Conservation (phyloP, 176 grass and related monocot species). For the Oryza brachyantha region DNA sequence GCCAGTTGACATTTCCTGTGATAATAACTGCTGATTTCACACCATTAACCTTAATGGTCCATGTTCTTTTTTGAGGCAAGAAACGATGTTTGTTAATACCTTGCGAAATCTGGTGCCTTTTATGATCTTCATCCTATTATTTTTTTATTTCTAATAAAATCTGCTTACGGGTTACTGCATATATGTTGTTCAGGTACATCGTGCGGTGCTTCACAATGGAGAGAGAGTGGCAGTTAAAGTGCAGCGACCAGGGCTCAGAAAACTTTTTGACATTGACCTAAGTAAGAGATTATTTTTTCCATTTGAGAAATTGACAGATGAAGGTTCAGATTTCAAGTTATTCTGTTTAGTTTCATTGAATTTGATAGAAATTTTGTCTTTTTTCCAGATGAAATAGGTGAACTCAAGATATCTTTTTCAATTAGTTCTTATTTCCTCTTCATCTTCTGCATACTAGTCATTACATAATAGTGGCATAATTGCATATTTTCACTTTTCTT, state of each 20-base stretch:
- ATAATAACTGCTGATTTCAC: slow-evolving; percentile 13
- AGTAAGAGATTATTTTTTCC: slow-evolving; percentile 51
- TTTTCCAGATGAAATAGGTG: slow-evolving; percentile 6
- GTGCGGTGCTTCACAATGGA: slow-evolving; percentile 82
- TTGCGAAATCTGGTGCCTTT: not conserved
- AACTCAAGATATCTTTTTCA: not conserved
- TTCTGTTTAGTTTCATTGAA: slow-evolving; percentile 17
- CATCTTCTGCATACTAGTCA: too few relatives aligned
- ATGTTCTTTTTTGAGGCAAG: not conserved
- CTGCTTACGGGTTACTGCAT: not conserved
- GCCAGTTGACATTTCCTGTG: not conserved
- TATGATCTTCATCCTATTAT: slow-evolving; percentile 4
- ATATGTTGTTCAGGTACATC: slow-evolving; percentile 70
- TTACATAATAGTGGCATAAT: too few relatives aligned
- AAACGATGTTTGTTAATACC: not conserved
- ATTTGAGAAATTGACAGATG: not conserved
- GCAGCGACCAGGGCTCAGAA: slow-evolving; percentile 89
- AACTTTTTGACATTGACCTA: slow-evolving; percentile 97
- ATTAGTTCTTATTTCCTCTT: not conserved
- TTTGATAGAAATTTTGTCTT: not conserved
- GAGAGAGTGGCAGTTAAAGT: slow-evolving; percentile 93
- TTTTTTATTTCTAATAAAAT: not conserved
- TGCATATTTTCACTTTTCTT: too few relatives aligned
- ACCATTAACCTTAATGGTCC: not conserved
- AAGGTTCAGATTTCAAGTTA: not conserved